Conservation (phyloP, 495 filamentous ascomycete species). For the Lepidopterella palustris region DNA sequence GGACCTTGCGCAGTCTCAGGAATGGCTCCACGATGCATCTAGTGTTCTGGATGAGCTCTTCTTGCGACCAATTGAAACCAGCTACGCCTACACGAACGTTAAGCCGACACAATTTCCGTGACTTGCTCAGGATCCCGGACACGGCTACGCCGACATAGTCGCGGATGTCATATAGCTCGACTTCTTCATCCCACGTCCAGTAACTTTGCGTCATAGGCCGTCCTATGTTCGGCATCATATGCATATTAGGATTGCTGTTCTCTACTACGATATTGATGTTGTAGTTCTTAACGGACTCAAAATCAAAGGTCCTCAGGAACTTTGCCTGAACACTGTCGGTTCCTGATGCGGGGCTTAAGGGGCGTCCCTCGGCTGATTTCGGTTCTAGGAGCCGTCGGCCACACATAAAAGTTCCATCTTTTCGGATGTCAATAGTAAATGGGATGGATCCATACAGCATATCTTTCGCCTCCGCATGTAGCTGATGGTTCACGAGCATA, state of each 20-base stretch:
- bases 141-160: conserved; percentile 22
- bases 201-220: not conserved
- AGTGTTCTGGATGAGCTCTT: conserved; percentile 15
- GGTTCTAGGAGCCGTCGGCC: conserved; percentile 19
- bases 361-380: conserved; percentile 11
- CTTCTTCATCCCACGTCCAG: conserved; percentile 23
- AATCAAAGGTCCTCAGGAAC: conserved; percentile 21
- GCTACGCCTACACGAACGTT: conserved; percentile 18
- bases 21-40: conserved; percentile 22
- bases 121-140: conserved; percentile 16
- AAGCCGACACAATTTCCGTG: conserved; percentile 17
- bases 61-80: conserved; percentile 16
- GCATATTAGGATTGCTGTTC: conserved; percentile 3
- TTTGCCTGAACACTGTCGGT: not conserved
- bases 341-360: conserved; percentile 7
- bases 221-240: not conserved
- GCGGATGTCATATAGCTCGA: conserved; percentile 28
- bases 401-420: conserved; percentile 27
- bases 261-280: conserved; percentile 24
- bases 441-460: conserved; percentile 17
- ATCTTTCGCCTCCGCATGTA: conserved; percentile 20
- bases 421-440: conserved; percentile 24
- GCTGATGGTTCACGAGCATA: conserved; percentile 15
- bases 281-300: conserved; percentile 22
- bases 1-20: conserved; percentile 20